Evolutionary conservation across 768 basidiomycete species (phyloP).

Genomic region (Russula dissimulans): DNA sequence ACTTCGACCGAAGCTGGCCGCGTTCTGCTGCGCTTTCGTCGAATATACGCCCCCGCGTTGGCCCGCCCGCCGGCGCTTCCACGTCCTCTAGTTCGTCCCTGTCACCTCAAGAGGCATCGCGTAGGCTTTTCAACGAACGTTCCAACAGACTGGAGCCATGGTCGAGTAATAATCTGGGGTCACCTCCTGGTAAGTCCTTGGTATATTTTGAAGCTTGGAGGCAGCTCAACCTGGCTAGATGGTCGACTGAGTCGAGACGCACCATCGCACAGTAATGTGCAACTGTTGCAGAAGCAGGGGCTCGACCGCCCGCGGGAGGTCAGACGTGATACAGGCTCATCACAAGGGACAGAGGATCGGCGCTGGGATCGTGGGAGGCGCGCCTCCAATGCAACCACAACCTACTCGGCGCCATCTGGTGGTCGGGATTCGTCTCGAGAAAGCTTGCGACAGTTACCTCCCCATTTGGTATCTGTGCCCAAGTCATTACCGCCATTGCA

Average conservation of each 20-base stretch:
- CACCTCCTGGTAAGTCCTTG: conserved; percentile 25
- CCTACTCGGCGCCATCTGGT: conserved; percentile 10
- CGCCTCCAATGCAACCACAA: conserved; percentile 12
- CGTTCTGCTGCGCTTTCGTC: conserved; percentile 48
- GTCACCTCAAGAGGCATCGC: conserved; percentile 49
- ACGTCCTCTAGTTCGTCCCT: conserved; percentile 32
- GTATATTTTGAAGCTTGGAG: conserved; percentile 2
- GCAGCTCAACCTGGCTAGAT: conserved; percentile 33
- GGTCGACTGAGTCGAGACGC: conserved; percentile 39
- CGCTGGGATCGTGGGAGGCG: conserved; percentile 18
- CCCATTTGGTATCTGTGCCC: conserved; percentile 7
- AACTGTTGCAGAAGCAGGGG: conserved; percentile 51
- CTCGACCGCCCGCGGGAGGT: conserved; percentile 20
- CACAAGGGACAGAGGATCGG: conserved; percentile 15
- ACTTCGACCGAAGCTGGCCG: conserved; percentile 97
- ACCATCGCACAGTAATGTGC: conserved; percentile 38
- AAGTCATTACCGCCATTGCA: conserved; percentile 10
- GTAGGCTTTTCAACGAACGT: conserved; percentile 91
- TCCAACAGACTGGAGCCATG: conserved; percentile 87
- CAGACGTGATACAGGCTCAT: conserved; percentile 19
- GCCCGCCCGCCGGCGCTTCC: conserved; percentile 24
- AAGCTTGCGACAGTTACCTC: conserved; percentile 19
- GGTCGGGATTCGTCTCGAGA: conserved; percentile 16
- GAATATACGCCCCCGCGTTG: conserved; percentile 25
- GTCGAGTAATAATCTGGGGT: conserved; percentile 39